Base-by-base conservation (phyloP, 352 stramenopile species). In the Globisporangium megalacanthum region DNA sequence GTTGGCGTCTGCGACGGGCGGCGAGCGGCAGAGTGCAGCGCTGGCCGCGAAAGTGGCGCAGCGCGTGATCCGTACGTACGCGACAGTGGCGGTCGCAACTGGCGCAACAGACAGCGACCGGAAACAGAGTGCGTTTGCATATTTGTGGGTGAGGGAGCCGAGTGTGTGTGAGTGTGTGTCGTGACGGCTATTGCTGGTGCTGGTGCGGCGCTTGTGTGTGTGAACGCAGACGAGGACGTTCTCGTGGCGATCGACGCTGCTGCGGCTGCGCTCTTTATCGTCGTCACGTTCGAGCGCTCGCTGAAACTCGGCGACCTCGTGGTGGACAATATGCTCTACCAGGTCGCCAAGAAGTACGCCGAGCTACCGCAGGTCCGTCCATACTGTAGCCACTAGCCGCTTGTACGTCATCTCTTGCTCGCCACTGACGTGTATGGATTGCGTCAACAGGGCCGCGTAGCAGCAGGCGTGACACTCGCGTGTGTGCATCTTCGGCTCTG, bases 261-360 rank as follows among this genome's bases (percentile, higher is more conserved):
- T 5, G 72, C 66, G 45, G 54, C 76, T 20, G 82, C 78, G 44
- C 63, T 92, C 29, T 82, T 75, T 13, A 59, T 89, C 22, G 71
- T 69, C 22, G 79, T 68, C 58, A 60, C 63, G 13, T 58, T 75
- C 37, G 79, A 88, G 54, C 53, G 68, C 47, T 53, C 66, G 29
- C 66, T 83, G 20, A 67, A 64, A 15, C 61, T 92, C 13, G 69
- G 70, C 25, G 79, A 89, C 22, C 64, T 89, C 36, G 79, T 90
- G 50, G 22, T 86, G 22, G 82, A 90, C 49, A 92, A 89, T 59
- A 66, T 92, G 68, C 67, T 92, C 13, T 92, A 92, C 39, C 82
- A 92, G 67, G 70, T 90, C 13, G 68, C 79, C 35, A 92, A 92
- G 66, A 89, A 86, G 46, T 83, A 79, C 51, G 60, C 66, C 0